Evolutionary conservation across 2,329 filamentous ascomycete species (phyloP), one percentile per base, ranked within the genome.

Genomic region (Xylariomycetidae sp.): DNA sequence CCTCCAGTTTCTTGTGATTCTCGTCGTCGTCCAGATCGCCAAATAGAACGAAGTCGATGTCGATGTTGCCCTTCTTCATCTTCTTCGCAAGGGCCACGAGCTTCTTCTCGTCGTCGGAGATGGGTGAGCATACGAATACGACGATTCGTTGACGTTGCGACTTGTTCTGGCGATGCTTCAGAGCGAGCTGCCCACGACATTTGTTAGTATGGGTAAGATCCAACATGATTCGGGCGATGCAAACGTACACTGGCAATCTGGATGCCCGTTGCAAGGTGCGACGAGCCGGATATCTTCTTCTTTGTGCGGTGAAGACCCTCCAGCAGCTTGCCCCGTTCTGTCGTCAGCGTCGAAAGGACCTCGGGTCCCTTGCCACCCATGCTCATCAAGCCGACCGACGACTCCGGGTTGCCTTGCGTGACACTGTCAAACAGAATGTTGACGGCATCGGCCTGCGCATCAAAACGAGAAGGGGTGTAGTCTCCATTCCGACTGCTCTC

Each of bases 291-390:
- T 63, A 98, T 95, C 74, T 95, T 95, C 62, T 77, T 79, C 68
- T 79, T 80, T 42, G 86, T 98, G 54, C 84, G 81, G 65, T 90
- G 90, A 63, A 95, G 69, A 34, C 89, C 89, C 43, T 94, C 86
- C 45, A 96, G 72, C 51, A 98, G 87, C 70, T 93, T 92, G 62
- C 92, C 92, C 57, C 92, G 87, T 62, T 98, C 93, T 39, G 87
- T 90, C 34, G 92, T 96, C 58, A 96, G 77, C 20, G 92, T 98
- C 38, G 92, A 93, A 44, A 98, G 77, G 45, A 98, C 90, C 66
- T 96, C 90, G 30, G 92, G 92, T n/a, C 88, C 89, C 57, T 86
- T 90, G 54, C 90, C 92, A 44, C 87, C 92, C 90, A 96, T 96
- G 65, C 87, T 95, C 89, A 98, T 95, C 45, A 98, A 71, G 32